These are phyloP conservation scores for Ceratobasidium sp. DNA, from an alignment of 1,284 basidiomycete species.

Conservation along the genomic window DNA sequence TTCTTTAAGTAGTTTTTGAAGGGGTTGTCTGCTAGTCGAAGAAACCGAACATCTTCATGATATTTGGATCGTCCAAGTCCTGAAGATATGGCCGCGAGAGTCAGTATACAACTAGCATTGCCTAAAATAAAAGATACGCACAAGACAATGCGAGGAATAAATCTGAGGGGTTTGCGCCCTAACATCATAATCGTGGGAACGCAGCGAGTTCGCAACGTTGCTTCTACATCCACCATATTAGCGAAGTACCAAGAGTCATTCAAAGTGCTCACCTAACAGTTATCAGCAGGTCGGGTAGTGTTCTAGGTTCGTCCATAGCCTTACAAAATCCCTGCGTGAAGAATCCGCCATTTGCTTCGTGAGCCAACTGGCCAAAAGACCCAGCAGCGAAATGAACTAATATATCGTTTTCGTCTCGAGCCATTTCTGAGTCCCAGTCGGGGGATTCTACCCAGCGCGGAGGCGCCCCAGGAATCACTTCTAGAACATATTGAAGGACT, in stretches of 20 bases:
- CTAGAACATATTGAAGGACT: no score
- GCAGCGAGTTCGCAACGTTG: no score
- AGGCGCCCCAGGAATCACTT: no score
- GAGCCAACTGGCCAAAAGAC: neutral
- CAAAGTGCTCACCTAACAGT: neutral
- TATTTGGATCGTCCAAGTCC: neutral
- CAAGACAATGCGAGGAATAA: slow-evolving; percentile 6
- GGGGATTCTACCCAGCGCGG: no score
- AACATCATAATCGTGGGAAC: no score
- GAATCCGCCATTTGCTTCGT: slow-evolving; percentile 31
- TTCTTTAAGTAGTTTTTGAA: no score
- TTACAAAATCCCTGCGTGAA: slow-evolving; percentile 25
- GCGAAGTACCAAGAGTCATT: no score
- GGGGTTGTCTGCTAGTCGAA: neutral
- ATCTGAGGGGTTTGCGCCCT: slow-evolving; percentile 18
- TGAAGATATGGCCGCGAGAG: neutral
- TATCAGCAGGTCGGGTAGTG: slow-evolving; percentile 9
- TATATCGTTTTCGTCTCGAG: no score
- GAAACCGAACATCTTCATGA: slow-evolving; percentile 11
- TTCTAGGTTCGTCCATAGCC: neutral
- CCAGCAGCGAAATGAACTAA: slow-evolving; percentile 33
- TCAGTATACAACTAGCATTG: no score
- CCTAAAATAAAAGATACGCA: neutral
- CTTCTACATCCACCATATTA: no score
- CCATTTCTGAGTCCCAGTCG: no score